A percentile compares a stretch with the other conserved stretches of the same genome.
Conservation (phyloP, 2,329 filamentous ascomycete species). For the Colletotrichum higginsianum region DNA sequence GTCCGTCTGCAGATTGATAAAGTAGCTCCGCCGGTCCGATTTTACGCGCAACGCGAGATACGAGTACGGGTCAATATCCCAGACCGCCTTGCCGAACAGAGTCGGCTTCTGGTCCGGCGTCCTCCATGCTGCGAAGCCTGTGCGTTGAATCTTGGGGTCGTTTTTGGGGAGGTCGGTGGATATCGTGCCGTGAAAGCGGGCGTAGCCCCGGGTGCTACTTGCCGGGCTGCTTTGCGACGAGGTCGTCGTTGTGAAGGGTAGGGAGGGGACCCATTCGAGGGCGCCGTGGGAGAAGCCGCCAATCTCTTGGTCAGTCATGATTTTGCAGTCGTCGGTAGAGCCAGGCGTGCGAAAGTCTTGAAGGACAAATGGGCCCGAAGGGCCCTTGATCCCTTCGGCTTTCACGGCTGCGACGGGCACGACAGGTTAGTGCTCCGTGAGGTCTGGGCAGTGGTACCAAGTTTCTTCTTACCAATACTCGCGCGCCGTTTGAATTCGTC, state of each 20-base stretch:
- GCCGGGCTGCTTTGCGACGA: constrained; percentile 31
- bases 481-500: constrained; percentile 73
- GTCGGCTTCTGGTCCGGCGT: constrained; percentile 83
- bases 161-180: constrained; percentile 86
- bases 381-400: constrained; percentile 77
- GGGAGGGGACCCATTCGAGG: constrained; percentile 73
- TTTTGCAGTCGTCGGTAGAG: constrained; percentile 71
- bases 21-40: constrained; percentile 92
- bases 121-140: constrained; percentile 91
- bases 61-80: constrained; percentile 91
- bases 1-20: constrained; percentile 96
- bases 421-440: background rate
- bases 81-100: constrained; percentile 87
- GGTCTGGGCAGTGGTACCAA: background rate
- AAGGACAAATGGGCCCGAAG: constrained; percentile 75
- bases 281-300: constrained; percentile 86
- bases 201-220: constrained; percentile 64
- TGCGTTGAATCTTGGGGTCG: constrained; percentile 80
- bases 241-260: constrained; percentile 40
- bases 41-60: constrained; percentile 92
- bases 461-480: constrained; percentile 62
- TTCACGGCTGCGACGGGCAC: constrained; percentile 68
- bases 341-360: constrained; percentile 72
- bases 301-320: constrained; percentile 89
- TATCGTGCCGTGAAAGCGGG: constrained; percentile 89